phyloP scores from a whole-genome alignment of 2,329 filamentous ascomycete genomes.

The Fonsecaea erecta region DNA sequence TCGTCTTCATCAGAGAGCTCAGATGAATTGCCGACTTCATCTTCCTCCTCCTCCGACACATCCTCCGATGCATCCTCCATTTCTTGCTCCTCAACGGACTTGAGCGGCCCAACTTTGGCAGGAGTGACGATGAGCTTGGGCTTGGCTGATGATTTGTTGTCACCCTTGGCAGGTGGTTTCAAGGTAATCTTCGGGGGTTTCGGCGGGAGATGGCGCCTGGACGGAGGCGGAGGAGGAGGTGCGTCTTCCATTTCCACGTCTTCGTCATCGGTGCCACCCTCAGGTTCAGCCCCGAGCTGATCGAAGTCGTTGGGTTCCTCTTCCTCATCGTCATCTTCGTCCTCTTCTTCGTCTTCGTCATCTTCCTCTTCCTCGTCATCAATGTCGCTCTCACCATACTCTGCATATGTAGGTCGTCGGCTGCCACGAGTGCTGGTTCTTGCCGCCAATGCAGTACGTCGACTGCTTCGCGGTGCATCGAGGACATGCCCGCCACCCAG shows the following conservation, averaged over 20 bases:
- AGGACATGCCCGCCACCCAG: slow-evolving; percentile 54
- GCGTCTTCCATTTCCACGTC: slow-evolving; percentile 54
- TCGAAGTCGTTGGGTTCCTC: slow-evolving; percentile 38
- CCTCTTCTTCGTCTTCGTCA: slow-evolving; percentile 46
- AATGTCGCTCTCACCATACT: slow-evolving; percentile 50
- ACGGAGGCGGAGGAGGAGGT: slow-evolving; percentile 41
- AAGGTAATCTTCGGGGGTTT: slow-evolving; percentile 37
- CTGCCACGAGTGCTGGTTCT: slow-evolving; percentile 43
- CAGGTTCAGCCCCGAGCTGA: slow-evolving; percentile 42
- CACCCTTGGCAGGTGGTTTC: slow-evolving; percentile 33
- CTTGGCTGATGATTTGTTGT: slow-evolving; percentile 45
- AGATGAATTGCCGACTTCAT: slow-evolving; percentile 56
- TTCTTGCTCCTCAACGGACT: slow-evolving; percentile 54
- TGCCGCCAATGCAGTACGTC: slow-evolving; percentile 37
- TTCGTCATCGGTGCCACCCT: slow-evolving; percentile 41
- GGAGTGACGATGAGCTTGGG: slow-evolving; percentile 45
- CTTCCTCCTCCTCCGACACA: slow-evolving; percentile 59
- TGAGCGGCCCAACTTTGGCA: slow-evolving; percentile 44
- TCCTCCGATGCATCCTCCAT: slow-evolving; percentile 56
- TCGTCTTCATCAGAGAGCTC: slow-evolving; percentile 54
- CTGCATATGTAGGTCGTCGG: slow-evolving; percentile 48
- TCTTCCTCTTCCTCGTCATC: slow-evolving; percentile 48
- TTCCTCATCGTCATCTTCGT: slow-evolving; percentile 38
- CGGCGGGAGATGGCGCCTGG: slow-evolving; percentile 28
- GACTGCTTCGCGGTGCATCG: slow-evolving; percentile 52